Evolutionary conservation across 495 filamentous ascomycete species (phyloP).

Genomic region (Xylaria grammica): DNA sequence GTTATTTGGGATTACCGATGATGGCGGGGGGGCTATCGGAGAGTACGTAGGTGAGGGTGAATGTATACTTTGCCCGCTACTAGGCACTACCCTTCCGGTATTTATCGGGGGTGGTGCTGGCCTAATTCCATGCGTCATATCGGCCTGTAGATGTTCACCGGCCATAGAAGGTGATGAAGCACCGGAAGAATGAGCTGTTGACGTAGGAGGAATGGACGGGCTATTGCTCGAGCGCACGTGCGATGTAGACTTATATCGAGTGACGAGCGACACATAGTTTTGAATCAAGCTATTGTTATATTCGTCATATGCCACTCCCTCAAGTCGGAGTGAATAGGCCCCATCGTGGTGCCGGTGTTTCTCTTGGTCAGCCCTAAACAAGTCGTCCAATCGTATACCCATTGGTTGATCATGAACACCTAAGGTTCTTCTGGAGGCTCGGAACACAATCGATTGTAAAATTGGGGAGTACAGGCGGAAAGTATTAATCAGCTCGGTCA

Average conservation of each 20-base stretch:
- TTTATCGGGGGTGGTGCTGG: background rate
- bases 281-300: slow-evolving; percentile 25
- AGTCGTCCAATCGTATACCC: slow-evolving; percentile 38
- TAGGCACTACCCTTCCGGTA: slow-evolving; percentile 6
- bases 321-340: slow-evolving; percentile 6
- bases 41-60: slow-evolving; percentile 17
- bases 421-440: slow-evolving; percentile 50
- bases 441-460: slow-evolving; percentile 65
- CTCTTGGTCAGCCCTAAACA: slow-evolving; percentile 45
- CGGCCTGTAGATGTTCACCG: background rate
- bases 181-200: background rate
- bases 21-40: background rate
- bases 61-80: slow-evolving; percentile 13
- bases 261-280: slow-evolving; percentile 17
- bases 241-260: slow-evolving; percentile 3
- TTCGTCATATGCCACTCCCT: slow-evolving; percentile 16
- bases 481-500: slow-evolving; percentile 59
- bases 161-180: background rate
- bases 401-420: slow-evolving; percentile 36
- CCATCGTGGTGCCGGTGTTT: slow-evolving; percentile 24
- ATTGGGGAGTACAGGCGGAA: slow-evolving; percentile 61
- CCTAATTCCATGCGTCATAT: background rate
- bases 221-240: slow-evolving; percentile 1
- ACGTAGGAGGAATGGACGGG: slow-evolving; percentile 3
- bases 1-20: background rate